Evolutionary conservation across 2,329 filamentous ascomycete species (phyloP), one percentile per base, ranked within the genome.

Genomic region (Leptographium procerum): DNA sequence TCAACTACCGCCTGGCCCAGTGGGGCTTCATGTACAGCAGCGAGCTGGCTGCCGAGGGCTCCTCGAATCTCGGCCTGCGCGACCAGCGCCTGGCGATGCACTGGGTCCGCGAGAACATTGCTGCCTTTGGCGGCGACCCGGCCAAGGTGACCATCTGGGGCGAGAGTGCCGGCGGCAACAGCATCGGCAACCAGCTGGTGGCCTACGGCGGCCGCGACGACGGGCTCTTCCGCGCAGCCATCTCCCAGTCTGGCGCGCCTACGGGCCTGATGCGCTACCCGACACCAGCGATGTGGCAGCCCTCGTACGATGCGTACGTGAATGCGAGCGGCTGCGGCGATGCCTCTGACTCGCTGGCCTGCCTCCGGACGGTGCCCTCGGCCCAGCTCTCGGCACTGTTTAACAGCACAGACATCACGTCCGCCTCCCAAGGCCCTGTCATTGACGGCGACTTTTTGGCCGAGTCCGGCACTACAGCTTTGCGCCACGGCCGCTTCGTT

Each of bases 401-500:
- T 16, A 54, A 57, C 26, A 22, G 14, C 26, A 47, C 28, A 29
- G 11, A 24, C 51, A n/a, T 48, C 68, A 67, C 61, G 66, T 52
- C 60, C 61, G 55, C 58, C 59, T 19, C 40, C 7, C 59, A 65
- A 65, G 47, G 61, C 61, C 61, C 69, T 24, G 60, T 66, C 40
- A 61, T 74, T 13, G 75, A 78, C 51, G 70, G 67, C 16, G 69
- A 74, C 53, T 74, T 74, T 10, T 69, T 77, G n/a, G 72, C 71
- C 13, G 65, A 73, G 53, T 73, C 71, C 40, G 79, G 11, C 67
- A 75, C 9, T 68, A 75, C 8, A 80, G 85, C 63, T 13, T 71
- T 88, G 7, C 69, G 72, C 1, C 67, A 75, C 6, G 84, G 83
- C 52, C 75, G 77, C 22, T 87, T 87, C 62, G 79, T 86, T 58